A percentile compares a stretch with the other conserved stretches of the same genome.
Evolutionary conservation across 2,329 filamentous ascomycete species (phyloP).

Genomic region (Colletotrichum kahawae): DNA sequence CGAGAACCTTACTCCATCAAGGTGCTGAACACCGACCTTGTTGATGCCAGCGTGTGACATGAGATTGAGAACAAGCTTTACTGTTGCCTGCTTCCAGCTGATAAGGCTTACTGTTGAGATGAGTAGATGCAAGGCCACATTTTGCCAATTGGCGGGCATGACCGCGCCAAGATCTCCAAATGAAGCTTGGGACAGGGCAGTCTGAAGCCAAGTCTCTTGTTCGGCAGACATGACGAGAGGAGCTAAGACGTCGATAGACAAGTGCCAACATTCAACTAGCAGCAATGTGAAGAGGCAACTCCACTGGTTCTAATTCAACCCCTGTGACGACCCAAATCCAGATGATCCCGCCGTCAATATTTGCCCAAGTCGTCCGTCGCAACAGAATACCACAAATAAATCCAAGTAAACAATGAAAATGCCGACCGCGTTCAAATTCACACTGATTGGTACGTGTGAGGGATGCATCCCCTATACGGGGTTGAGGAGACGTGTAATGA

Average conservation of each 20-base stretch:
- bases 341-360: not conserved
- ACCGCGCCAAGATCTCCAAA: not conserved
- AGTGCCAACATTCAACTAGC: not conserved
- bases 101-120: not conserved
- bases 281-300: not conserved
- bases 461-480: not conserved
- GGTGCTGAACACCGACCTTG: not conserved
- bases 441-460: rapidly evolving
- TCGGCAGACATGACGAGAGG: not conserved
- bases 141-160: not conserved
- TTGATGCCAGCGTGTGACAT: not conserved
- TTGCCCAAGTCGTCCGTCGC: not conserved
- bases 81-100: not conserved
- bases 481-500: no score
- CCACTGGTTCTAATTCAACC: not conserved
- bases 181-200: rapidly evolving
- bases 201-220: not conserved
- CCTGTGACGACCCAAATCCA: not conserved
- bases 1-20: not conserved
- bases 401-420: not conserved
- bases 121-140: not conserved
- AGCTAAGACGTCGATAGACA: no score
- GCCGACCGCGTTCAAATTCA: not conserved
- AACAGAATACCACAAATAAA: rapidly evolving
- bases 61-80: not conserved